Evolutionary conservation across 192 early-diverging fungal species (phyloP), one percentile per base, ranked within the genome.

Genomic region (Coemansia sp.): DNA sequence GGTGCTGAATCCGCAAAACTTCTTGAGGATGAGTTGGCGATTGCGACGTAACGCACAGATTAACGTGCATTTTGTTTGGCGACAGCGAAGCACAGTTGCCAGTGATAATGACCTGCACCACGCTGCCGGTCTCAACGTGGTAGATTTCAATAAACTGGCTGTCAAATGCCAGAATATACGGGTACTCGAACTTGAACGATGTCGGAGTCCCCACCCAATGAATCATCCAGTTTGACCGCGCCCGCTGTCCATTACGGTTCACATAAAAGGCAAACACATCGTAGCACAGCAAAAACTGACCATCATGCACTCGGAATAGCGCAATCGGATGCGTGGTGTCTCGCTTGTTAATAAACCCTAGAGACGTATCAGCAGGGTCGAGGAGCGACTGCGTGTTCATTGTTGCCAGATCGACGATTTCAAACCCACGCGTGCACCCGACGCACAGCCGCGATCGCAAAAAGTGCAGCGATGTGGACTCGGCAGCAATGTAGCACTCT

Each of bases 201-300:
- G 81, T 85, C 10, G 95, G 95, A 2, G 78, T 62, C 2, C 95
- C 95, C 30, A 86, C 85, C 94, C 94, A 97, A 43, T 89, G 70
- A 39, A 97, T 87, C 44, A 90, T 79, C 87, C 86, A 91, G 56
- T 91, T 84, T 6, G 77, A 64, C 23, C 88, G 68, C 26, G 88
- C 72, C 21, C 91, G 73, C 45, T 86, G 79, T 42, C 95, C 95
- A 59, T 86, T 83, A 58, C 88, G 87, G 71, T 96, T 89, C 38
- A 98, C 88, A 63, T 87, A 96, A 60, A 98, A 96, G 3, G 87
- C 91, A 70, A 93, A 87, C 70, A 93, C 93, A 79, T 94, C 89
- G 69, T 97, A 97, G 68, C 93, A 96, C 20, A 97, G 80, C 33
- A 97, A 59, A 65, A 93, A 92, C 59, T 89, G 81, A 6, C 88